Evolutionary conservation across 2,329 filamentous ascomycete genomes (phyloP).

Genomic region (Seiridium unicorne): DNA sequence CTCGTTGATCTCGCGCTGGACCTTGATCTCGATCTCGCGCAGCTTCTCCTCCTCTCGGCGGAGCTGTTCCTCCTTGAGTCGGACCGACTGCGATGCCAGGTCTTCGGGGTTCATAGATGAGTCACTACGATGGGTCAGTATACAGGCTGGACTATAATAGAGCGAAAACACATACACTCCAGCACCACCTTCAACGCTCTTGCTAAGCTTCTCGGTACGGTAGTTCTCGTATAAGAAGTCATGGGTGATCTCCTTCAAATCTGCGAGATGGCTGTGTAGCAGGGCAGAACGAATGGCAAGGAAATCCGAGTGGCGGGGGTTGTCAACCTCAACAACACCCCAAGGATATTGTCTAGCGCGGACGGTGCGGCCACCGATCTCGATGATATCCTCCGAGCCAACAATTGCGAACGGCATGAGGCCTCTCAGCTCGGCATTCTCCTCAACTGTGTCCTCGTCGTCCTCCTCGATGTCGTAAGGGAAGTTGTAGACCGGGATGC

Average conservation of each 20-base stretch:
- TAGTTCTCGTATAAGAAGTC: slow-evolving; percentile 99
- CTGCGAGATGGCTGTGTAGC: slow-evolving; percentile 94
- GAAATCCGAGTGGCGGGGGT: slow-evolving; percentile 98
- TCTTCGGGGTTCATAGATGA: slow-evolving; percentile 98
- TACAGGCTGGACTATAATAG: not conserved
- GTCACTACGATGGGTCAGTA: slow-evolving; percentile 51
- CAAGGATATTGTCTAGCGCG: slow-evolving; percentile 97
- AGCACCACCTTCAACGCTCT: slow-evolving; percentile 92
- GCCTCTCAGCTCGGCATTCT: slow-evolving; percentile 95
- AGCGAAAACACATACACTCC: slow-evolving; percentile 70
- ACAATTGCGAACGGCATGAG: slow-evolving; percentile 99
- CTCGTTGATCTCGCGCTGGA: slow-evolving; percentile 99
- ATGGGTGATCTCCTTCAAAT: slow-evolving; percentile 99
- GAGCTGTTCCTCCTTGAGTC: slow-evolving; percentile 99
- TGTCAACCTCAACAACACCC: slow-evolving; percentile 98
- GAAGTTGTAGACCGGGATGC: slow-evolving; percentile 99
- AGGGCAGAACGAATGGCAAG: slow-evolving; percentile 94
- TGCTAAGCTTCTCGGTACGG: slow-evolving; percentile 99
- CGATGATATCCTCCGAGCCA: slow-evolving; percentile 91
- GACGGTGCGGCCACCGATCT: slow-evolving; percentile 89
- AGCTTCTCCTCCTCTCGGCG: slow-evolving; percentile 99
- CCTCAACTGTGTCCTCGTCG: slow-evolving; percentile 97
- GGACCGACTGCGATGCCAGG: slow-evolving; percentile 92
- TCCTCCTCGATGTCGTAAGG: slow-evolving; percentile 99
- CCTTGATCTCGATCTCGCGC: slow-evolving; percentile 98